Base-by-base conservation (phyloP, 2,329 filamentous ascomycete genomes). In the Sporothrix curviconia region DNA sequence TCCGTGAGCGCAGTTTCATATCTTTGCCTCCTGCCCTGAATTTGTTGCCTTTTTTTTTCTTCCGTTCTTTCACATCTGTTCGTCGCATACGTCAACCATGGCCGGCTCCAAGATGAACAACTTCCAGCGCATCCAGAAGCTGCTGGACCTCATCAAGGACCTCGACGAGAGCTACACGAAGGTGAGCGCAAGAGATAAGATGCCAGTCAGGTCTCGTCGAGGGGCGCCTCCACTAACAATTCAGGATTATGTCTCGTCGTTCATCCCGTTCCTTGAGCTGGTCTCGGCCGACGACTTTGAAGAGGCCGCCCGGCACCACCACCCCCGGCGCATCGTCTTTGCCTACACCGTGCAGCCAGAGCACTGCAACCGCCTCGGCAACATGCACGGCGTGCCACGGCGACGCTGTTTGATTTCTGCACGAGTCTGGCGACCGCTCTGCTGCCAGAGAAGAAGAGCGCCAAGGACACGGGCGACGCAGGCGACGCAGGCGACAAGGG, bases 361-460 rank as follows among this genome's bases (percentile, higher is more conserved):
- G 3, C 78, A 85, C 71, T 76, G 74, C 68, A 85, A 85, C 68
- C 70, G 74, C 6, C 58, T 78, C 14, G 68, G 69, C 25, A 85
- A 78, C 70, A 70, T 86, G 56, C 83, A 86, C 65, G 83, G 82
- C 55, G 83, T 17, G 85, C 82, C 61, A 76, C 82, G 0, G 80
- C 87, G 2, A 85, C 85, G 0, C 70, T 90, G 4, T 85, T 89
- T 63, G 87, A 90, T 70, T 72, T 80, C 58, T 78, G 81, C 63
- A 89, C 87, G 0, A 82, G 81, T 3, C 68, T 82, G 17, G 74
- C 82, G 3, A 69, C 89, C 12, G 69, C 78, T 9, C 75, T 84
- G 37, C 72, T 72, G 11, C 75, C 84, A 30, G 68, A 86, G 54
- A 77, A 78, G 46, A 72, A 72, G 32, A 12, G 17, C 2, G 37